phyloP scores from a whole-genome alignment of 352 stramenopile species.

The Phytophthora melonis region DNA sequence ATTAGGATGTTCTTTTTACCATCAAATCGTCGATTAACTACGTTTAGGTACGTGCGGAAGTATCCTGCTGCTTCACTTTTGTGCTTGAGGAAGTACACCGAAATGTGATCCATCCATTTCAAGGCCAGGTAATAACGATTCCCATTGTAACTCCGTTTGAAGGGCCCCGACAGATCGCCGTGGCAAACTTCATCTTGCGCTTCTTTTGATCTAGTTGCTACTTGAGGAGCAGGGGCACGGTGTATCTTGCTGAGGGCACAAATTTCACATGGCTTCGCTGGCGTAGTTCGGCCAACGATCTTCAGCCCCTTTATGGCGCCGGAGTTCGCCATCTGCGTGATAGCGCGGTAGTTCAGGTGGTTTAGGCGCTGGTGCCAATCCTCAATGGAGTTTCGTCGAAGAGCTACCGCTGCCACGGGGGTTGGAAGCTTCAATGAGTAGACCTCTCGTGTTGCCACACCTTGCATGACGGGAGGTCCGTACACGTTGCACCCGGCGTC shows the following conservation, averaged over 20 bases:
- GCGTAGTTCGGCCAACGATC: background rate
- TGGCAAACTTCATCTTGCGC: slow-evolving; percentile 14
- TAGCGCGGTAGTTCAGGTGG: slow-evolving; percentile 13
- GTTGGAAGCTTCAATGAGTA: background rate
- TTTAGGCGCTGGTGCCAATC: slow-evolving; percentile 8
- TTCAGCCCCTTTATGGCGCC: background rate
- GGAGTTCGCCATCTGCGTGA: background rate
- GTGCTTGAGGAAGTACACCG: slow-evolving; percentile 13
- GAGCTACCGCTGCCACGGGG: background rate
- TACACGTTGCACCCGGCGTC: too few relatives aligned
- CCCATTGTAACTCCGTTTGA: slow-evolving; percentile 9
- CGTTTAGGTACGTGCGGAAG: slow-evolving; percentile 13
- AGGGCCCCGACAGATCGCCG: slow-evolving; percentile 4
- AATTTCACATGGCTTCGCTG: background rate
- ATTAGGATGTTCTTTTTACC: background rate
- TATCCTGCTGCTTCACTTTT: slow-evolving; percentile 9
- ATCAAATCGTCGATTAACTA: slow-evolving; percentile 12
- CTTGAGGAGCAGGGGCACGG: too few relatives aligned
- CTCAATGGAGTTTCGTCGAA: slow-evolving; percentile 9
- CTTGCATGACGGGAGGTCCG: background rate
- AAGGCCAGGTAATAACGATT: slow-evolving; percentile 17
- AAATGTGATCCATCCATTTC: slow-evolving; percentile 16
- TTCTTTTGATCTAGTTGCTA: too few relatives aligned
- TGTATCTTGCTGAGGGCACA: background rate
- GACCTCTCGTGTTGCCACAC: background rate